Evolutionary conservation across 768 basidiomycete genomes (phyloP).

Genomic region (Leccinum disarticulatum): DNA sequence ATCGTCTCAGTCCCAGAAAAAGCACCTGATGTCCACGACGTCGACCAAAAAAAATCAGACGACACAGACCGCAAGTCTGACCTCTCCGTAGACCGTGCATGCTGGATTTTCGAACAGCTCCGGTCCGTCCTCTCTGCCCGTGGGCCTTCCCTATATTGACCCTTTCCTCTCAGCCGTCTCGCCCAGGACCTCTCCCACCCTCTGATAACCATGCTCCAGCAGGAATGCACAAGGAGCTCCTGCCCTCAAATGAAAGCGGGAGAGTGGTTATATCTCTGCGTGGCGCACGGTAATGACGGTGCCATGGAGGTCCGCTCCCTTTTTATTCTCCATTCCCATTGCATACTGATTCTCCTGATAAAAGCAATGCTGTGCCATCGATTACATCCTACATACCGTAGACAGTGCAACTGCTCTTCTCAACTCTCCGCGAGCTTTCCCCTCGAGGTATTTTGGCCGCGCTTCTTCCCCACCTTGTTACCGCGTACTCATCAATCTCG

Average conservation of each 20-base stretch:
- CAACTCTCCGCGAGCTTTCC: constrained; percentile 89
- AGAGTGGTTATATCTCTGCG: constrained; percentile 96
- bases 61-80: constrained; percentile 40
- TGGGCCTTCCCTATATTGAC: constrained; percentile 4
- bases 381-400: constrained; percentile 91
- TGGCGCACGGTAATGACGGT: constrained; percentile 88
- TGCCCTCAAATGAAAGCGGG: constrained; percentile 99
- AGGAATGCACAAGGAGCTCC: constrained; percentile 79
- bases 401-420: constrained; percentile 92
- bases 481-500: constrained; percentile 20
- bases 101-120: constrained; percentile 79
- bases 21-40: constrained; percentile 15
- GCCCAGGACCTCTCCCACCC: constrained; percentile 87
- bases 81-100: constrained; percentile 70
- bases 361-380: constrained; percentile 95
- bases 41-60: constrained; percentile 32
- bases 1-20: constrained; percentile 77
- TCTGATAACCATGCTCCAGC: constrained; percentile 79
- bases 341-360: constrained; percentile 18
- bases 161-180: constrained; percentile 56
- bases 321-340: background rate
- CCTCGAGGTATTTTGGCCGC: constrained; percentile 62
- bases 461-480: constrained; percentile 18
- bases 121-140: constrained; percentile 36
- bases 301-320: constrained; percentile 69